These are phyloP conservation scores for Bathelium albidoporum DNA, from an alignment of 495 filamentous ascomycete genomes.

Conservation along the genomic window DNA sequence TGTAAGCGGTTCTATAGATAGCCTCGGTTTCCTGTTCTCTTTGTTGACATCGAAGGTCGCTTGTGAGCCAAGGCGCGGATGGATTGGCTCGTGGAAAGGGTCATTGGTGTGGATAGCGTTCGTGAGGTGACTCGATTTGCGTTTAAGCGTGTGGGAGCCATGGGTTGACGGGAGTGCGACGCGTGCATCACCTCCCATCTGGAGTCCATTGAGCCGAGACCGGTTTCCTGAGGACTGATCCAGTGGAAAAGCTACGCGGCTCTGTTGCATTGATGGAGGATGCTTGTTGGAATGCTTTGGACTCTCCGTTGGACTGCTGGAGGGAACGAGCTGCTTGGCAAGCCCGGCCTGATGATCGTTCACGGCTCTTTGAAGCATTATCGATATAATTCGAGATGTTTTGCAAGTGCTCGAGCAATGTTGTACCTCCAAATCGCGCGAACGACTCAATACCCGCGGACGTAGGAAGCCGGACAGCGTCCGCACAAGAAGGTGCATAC, in stretches of 20 bases:
- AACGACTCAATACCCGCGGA: neutral
- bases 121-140: constrained; percentile 30
- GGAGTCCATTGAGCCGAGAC: neutral
- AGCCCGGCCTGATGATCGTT: neutral
- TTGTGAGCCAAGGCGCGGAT: constrained; percentile 12
- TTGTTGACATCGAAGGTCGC: constrained; percentile 10
- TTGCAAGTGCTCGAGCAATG: neutral
- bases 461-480: constrained; percentile 1
- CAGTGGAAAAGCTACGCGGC: neutral
- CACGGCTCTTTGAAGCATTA: neutral
- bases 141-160: constrained; percentile 18
- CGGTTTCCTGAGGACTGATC: neutral
- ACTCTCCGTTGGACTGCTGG: neutral
- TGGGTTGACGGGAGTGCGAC: neutral
- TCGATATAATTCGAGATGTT: neutral
- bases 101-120: constrained; percentile 24
- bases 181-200: neutral
- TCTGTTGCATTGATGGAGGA: neutral
- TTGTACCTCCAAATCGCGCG: too few species aligned
- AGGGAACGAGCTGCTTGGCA: neutral
- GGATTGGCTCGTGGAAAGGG: constrained; percentile 21
- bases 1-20: neutral
- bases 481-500: constrained; percentile 1
- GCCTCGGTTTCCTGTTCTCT: neutral
- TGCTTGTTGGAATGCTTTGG: neutral